Evolutionary conservation across 2,329 filamentous ascomycete genomes (phyloP), one percentile per base, ranked within the genome.

Genomic region (Beauveria medogensis): DNA sequence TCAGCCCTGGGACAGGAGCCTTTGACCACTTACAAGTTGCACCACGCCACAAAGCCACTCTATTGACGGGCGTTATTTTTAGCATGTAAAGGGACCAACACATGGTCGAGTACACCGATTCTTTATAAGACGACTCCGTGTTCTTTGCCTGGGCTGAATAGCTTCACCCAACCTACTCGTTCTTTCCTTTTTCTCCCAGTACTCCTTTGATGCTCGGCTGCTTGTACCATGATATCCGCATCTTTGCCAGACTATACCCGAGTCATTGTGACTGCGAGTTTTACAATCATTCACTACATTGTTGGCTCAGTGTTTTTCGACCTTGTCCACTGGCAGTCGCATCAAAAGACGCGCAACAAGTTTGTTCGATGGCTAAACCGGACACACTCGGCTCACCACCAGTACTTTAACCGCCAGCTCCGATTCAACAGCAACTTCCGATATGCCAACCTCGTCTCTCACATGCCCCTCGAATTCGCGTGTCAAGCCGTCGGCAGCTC

Each of bases 301-400:
- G 48, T 50, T 24, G 60, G 60, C 47, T 62, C 60, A 1, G 10
- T 62, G 7, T 48, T 58, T 48, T 62, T 62, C 34, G 60, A 61
- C 41, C 40, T 61, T 5, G 47, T 64, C 4, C 63, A 64, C 43
- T 63, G 61, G 61, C 41, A 52, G 24, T 57, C 63, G 3, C 63
- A 64, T 26, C 56, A 51, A 30, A 54, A 48, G 30, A 28, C 55
- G n/a, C 55, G 59, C 43, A 56, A 47, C 30, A 55, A 41, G 18
- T 47, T 60, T 14, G 40, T 63, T 3, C 61, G 61, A 2, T 56
- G 60, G 34, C 61, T 64, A 5, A 59, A 46, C 26, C 52, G 60
- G 16, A 55, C 59, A n/a, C 61, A 64, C 28, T 26, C 60, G 5
- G 53, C 53, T 5, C 60, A 63, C 34, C 62, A 62, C 26, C 62